A percentile compares a stretch with the other conserved stretches of the same genome.
Evolutionary conservation across 2,329 filamentous ascomycete species (phyloP).

Genomic region (Dactylellina cionopaga): DNA sequence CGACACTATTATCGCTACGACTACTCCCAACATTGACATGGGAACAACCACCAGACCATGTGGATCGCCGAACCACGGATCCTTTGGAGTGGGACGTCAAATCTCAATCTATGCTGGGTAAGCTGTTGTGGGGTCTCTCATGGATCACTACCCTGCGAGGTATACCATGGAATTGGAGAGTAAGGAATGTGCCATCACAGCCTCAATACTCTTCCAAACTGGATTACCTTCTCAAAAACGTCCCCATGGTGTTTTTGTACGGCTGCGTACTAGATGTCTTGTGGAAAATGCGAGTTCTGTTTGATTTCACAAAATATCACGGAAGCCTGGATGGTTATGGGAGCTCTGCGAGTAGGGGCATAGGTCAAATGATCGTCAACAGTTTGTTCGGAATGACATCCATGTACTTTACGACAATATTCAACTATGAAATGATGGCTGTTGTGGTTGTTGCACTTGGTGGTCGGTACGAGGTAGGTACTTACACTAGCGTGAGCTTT

Average conservation of each 20-base stretch:
- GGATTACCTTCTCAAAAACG: slow-evolving; percentile 2
- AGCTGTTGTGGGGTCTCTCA: neutral
- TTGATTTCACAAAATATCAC: slow-evolving; percentile 17
- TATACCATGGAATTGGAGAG: slow-evolving; percentile 21
- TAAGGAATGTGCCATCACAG: slow-evolving; percentile 2
- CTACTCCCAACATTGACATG: slow-evolving; percentile 2
- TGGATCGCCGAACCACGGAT: neutral
- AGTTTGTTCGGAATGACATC: slow-evolving; percentile 12
- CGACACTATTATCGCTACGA: slow-evolving; percentile 2
- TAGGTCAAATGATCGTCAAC: neutral
- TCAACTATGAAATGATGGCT: slow-evolving; percentile 23
- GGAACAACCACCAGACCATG: slow-evolving; percentile 2
- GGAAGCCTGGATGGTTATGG: slow-evolving; percentile 12
- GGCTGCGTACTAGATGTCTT: neutral
- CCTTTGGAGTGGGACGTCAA: neutral
- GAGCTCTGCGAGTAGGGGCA: slow-evolving; percentile 8
- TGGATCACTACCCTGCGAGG: slow-evolving; percentile 17
- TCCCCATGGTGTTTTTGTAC: neutral
- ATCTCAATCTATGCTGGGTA: neutral
- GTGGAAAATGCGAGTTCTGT: slow-evolving; percentile 2
- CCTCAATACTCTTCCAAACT: neutral
- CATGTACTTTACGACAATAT: slow-evolving; percentile 14
- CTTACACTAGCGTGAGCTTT: neutral
- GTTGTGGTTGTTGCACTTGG: neutral
- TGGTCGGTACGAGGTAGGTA: neutral